A percentile compares a stretch with the other conserved stretches of the same genome.
Evolutionary conservation across 768 basidiomycete genomes (phyloP).

Genomic region (Boletus speciosus): DNA sequence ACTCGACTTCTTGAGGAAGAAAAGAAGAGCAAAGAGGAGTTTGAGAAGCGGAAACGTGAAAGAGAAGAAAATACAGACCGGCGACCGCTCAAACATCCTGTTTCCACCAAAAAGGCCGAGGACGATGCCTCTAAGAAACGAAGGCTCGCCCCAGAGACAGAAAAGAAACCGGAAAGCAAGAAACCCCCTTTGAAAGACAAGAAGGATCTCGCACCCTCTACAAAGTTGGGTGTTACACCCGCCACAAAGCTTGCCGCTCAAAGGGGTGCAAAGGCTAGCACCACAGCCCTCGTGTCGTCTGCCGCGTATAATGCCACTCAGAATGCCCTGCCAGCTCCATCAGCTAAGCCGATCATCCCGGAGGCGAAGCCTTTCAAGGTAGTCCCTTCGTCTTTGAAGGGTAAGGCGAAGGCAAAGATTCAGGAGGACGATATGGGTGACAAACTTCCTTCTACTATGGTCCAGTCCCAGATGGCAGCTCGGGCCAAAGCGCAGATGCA

Average conservation of each 20-base stretch:
- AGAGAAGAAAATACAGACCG: slow-evolving; percentile 76
- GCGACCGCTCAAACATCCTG: slow-evolving; percentile 48
- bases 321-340: slow-evolving; percentile 25
- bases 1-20: slow-evolving; percentile 61
- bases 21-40: slow-evolving; percentile 66
- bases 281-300: slow-evolving; percentile 34
- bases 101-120: slow-evolving; percentile 61
- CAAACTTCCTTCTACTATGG: slow-evolving; percentile 56
- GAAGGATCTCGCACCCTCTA: slow-evolving; percentile 28
- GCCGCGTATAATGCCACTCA: slow-evolving; percentile 39
- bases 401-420: slow-evolving; percentile 47
- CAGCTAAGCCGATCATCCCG: slow-evolving; percentile 31
- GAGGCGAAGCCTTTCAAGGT: slow-evolving; percentile 35
- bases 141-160: slow-evolving; percentile 49
- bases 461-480: slow-evolving; percentile 70
- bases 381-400: slow-evolving; percentile 36
- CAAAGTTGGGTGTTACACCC: slow-evolving; percentile 29
- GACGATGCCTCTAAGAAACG: slow-evolving; percentile 74
- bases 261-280: slow-evolving; percentile 38
- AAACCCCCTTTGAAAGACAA: slow-evolving; percentile 60
- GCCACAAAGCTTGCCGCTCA: slow-evolving; percentile 23
- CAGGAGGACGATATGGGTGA: slow-evolving; percentile 48
- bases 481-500: slow-evolving; percentile 65
- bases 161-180: slow-evolving; percentile 57
- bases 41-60: slow-evolving; percentile 77